These are phyloP conservation scores for Amaranthus hypochondriacus DNA, from an alignment of 148 eudicot genomes.

Conservation along the genomic window DNA sequence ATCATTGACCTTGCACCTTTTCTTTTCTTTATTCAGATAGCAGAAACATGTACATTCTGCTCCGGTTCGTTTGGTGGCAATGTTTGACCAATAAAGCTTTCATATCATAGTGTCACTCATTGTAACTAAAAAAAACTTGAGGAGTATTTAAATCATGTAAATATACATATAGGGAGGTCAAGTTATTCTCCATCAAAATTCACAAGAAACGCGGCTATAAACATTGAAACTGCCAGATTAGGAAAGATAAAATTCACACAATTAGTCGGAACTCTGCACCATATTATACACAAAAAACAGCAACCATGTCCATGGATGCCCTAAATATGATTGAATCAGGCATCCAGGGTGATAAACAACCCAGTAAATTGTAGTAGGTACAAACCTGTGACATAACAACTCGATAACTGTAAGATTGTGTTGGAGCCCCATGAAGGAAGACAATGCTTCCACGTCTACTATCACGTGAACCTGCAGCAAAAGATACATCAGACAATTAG, in stretches of 20 bases:
- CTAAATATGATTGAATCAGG: background rate
- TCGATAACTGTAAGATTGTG: constrained; percentile 93
- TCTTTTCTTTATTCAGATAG: background rate
- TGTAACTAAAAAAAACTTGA: background rate
- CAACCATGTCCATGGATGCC: background rate
- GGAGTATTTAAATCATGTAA: background rate
- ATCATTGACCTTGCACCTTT: background rate
- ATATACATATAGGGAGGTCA: no score
- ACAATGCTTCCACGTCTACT: constrained; percentile 76
- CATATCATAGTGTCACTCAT: no score
- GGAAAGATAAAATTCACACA: background rate
- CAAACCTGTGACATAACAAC: constrained; percentile 94
- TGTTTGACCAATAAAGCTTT: no score
- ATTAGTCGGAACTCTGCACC: background rate
- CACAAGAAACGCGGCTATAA: background rate
- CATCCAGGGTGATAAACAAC: background rate
- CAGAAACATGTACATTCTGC: no score
- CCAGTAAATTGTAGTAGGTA: constrained; percentile 1
- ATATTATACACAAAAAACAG: background rate
- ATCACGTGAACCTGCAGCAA: constrained; percentile 59
- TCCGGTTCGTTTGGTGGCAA: no score
- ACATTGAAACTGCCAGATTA: background rate
- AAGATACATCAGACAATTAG: constrained; percentile 12
- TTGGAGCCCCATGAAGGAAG: constrained; percentile 96
- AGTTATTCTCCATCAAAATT: background rate